Percentiles rank a stretch among this genome's conserved stretches.
These are phyloP conservation scores for Epichloe amarillans DNA, from an alignment of 2,329 filamentous ascomycete genomes.

Conservation along the genomic window DNA sequence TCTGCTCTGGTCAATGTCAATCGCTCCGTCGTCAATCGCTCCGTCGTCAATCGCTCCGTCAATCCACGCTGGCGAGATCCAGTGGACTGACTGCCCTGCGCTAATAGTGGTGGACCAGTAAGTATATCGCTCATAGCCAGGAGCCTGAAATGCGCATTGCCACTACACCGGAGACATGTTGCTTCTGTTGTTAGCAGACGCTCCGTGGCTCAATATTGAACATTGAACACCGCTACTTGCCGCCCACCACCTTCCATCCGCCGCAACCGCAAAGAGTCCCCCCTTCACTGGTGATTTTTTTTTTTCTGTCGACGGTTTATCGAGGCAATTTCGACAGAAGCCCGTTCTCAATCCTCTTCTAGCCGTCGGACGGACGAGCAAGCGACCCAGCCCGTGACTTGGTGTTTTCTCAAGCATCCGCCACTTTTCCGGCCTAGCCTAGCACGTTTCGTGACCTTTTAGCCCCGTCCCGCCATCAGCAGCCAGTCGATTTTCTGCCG, in stretches of 20 bases:
- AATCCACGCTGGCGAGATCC: no score
- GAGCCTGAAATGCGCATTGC: not conserved
- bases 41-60: no score
- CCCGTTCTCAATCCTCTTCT: no score
- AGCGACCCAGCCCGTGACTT: not conserved
- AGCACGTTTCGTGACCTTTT: not conserved
- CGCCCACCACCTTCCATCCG: not conserved
- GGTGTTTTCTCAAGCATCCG: not conserved
- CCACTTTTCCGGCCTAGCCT: not conserved
- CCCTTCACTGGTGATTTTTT: not conserved
- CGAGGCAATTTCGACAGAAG: constrained; percentile 2
- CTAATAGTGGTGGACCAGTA: not conserved
- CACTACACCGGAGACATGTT: constrained; percentile 5
- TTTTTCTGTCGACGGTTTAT: not conserved
- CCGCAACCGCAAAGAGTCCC: not conserved
- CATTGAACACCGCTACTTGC: not conserved
- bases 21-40: no score
- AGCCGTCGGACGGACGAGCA: not conserved
- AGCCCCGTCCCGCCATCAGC: not conserved
- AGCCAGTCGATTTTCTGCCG: not conserved
- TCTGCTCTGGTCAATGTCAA: no score
- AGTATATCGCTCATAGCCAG: constrained; percentile 7
- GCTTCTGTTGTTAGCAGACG: constrained; percentile 4
- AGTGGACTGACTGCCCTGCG: no score
- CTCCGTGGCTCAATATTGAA: not conserved